These are phyloP conservation scores for Scenedesmus sp. DNA, from an alignment of 163 green algal species.

Conservation along the genomic window DNA sequence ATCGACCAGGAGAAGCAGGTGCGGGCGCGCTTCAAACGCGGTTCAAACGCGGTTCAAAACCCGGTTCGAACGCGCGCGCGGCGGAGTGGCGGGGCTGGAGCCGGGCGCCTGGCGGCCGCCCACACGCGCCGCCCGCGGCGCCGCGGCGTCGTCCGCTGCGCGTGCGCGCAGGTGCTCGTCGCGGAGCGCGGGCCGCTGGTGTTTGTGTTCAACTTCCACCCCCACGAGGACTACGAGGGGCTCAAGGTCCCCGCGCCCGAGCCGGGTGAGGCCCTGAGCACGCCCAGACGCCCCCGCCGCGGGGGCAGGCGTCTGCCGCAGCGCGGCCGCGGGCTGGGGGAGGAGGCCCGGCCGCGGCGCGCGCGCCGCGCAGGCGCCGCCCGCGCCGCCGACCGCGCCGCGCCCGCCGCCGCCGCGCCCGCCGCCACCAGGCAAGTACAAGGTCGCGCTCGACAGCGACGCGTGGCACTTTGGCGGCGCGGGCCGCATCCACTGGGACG, in stretches of 20 bases:
- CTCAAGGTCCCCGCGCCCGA: slow-evolving; percentile 79
- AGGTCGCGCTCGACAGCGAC: slow-evolving; percentile 44
- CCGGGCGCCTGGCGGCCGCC: too few relatives aligned
- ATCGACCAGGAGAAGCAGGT: slow-evolving; percentile 76
- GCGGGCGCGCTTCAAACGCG: background rate
- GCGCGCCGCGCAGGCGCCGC: too few relatives aligned
- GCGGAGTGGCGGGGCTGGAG: too few relatives aligned
- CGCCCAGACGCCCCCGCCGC: too few relatives aligned
- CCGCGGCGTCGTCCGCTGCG: slow-evolving; percentile 10
- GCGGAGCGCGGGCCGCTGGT: slow-evolving; percentile 92
- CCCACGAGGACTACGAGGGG: slow-evolving; percentile 68
- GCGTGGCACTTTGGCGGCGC: slow-evolving; percentile 40
- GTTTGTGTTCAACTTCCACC: slow-evolving; percentile 97
- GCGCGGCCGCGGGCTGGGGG: too few relatives aligned
- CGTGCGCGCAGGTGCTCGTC: slow-evolving; percentile 84
- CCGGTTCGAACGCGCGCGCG: too few relatives aligned
- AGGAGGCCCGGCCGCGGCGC: too few relatives aligned
- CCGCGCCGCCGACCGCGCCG: too few relatives aligned
- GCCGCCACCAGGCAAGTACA: slow-evolving; percentile 46
- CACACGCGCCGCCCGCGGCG: background rate
- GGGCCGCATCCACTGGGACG: slow-evolving; percentile 40
- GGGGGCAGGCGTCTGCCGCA: too few relatives aligned
- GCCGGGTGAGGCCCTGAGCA: slow-evolving; percentile 79
- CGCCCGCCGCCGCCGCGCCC: too few relatives aligned
- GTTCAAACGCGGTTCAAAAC: background rate